Base-by-base conservation (phyloP, 2,329 filamentous ascomycete species). In the Colletotrichum chlorophyti region DNA sequence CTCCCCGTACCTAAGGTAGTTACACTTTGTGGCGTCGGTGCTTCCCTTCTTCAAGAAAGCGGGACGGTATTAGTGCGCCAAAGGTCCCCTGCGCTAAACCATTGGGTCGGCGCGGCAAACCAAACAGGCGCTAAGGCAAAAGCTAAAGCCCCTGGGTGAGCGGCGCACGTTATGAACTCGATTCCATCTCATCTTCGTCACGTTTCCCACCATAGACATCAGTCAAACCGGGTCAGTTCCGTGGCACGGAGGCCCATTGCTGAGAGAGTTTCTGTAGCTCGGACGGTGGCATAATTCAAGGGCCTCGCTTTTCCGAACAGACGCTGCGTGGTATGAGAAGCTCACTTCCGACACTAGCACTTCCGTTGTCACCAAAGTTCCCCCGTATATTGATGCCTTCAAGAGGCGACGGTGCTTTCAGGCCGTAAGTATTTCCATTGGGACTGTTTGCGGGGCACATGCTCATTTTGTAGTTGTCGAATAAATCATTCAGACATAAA, bases 111-210 rank as follows among this genome's bases (percentile, higher is more conserved):
- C n/a, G 26, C 14, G 51, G 41, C 50, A 55, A 50, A 45, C 38
- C 14, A 27, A 38, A 31, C 23, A n/a, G 10, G 40, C 51, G 37
- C 55, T 49, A 57, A 60, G 40, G 40, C 15, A 35, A 53, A 24
- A 60, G 57, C 51, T 60, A 46, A 45, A 55, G 57, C 57, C 57
- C 45, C 51, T 41, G 15, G 26, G 57, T 32, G 51, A 50, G 26
- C 57, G 19, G 37, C 45, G 38, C 45, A 38, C 27, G 15, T 6
- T 27, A 6, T 26, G 15, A 24, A 29, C 23, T 54, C 12, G 12
- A 27, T 32, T 45, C 50, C 57, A 23, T 60, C 51, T n/a, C 31
- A 57, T 29, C 8, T 59, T 24, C 32, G 38, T 14, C 12, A n/a
- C 24, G 37, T 27, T 15, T 12, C 40, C 27, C 26, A 17, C 35